phyloP scores from a whole-genome alignment of 768 basidiomycete genomes.

The Sporobolomyces pararoseus region DNA sequence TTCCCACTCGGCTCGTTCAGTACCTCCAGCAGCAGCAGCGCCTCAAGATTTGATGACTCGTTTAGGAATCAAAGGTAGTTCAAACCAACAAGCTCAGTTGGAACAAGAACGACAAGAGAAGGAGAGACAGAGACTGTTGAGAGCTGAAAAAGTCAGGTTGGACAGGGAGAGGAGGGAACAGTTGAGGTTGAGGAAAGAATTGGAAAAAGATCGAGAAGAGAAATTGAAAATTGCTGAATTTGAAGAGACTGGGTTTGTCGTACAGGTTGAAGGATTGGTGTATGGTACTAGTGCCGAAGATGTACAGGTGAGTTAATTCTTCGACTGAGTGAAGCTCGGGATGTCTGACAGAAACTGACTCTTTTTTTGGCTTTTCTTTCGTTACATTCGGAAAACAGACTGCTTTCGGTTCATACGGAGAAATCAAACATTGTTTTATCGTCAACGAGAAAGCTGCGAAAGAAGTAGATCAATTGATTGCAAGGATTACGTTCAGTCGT shows the following conservation, averaged over 20 bases:
- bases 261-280: slow-evolving; percentile 36
- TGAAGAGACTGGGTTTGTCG: slow-evolving; percentile 34
- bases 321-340: background rate
- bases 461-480: slow-evolving; percentile 23
- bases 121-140: background rate
- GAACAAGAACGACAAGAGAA: background rate
- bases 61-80: slow-evolving; percentile 21
- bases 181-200: background rate
- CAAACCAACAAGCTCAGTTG: background rate
- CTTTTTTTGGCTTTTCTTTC: background rate
- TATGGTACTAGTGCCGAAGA: slow-evolving; percentile 37
- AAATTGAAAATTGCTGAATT: slow-evolving; percentile 4
- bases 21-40: background rate
- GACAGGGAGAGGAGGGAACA: slow-evolving; percentile 11
- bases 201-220: slow-evolving; percentile 3
- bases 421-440: slow-evolving; percentile 33
- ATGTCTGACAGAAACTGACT: background rate
- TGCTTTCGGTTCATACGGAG: slow-evolving; percentile 38
- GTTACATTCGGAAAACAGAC: slow-evolving; percentile 11
- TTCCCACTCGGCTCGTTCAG: background rate
- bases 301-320: slow-evolving; percentile 25
- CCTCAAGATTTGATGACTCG: background rate
- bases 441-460: slow-evolving; percentile 5
- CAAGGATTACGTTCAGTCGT: slow-evolving; percentile 28
- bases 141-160: background rate